Evolutionary conservation across 169 alveolate species (phyloP), one percentile per base, ranked within the genome.

Genomic region (Eimeria zaria): DNA sequence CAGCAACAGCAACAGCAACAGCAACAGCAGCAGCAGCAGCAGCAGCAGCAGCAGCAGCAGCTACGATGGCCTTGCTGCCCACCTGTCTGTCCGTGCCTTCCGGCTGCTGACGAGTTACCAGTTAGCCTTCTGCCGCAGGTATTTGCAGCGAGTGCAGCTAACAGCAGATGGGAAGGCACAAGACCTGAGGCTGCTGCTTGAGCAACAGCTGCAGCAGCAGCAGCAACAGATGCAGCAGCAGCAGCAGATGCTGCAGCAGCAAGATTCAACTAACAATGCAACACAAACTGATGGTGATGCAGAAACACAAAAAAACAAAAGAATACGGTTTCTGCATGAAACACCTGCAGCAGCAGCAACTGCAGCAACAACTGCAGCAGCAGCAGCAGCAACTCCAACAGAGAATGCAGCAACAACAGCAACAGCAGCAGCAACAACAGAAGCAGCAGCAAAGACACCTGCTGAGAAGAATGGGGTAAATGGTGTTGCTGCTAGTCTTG

Each of bases 41-140:
- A 20, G 73, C 51, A n/a, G 55, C 44, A 60, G 58, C 76, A 55
- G 91, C 36, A 53, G 67, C 81, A 22, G 69, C 55, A 51, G n/a
- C 20, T 51, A 83, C 11, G 74, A 83, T 33, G 67, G 46, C 76
- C 76, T 36, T n/a, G 51, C 91, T 7, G 46, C 91, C 8, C 88
- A 81, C n/a, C 89, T 90, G 27, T 27, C 39, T 27, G 62, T 90
- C 18, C 48, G 76, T n/a, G 95, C 89, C 51, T 90, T 90, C 89
- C 71, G 58, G 27, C 36, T 62, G 9, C 89, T 90, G 39, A 73
- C 85, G 7, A n/a, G 39, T 48, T 90, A 90, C 78, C 95, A 90
- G 41, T 78, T 90, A 60, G 80, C 95, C 8, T 90, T 67, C 62
- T 90, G 95, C 78, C 30, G 95, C 14, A n/a, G 95, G 4, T 89